phyloP scores from a whole-genome alignment of 257 asterid genomes.

The Mentha longifolia region DNA sequence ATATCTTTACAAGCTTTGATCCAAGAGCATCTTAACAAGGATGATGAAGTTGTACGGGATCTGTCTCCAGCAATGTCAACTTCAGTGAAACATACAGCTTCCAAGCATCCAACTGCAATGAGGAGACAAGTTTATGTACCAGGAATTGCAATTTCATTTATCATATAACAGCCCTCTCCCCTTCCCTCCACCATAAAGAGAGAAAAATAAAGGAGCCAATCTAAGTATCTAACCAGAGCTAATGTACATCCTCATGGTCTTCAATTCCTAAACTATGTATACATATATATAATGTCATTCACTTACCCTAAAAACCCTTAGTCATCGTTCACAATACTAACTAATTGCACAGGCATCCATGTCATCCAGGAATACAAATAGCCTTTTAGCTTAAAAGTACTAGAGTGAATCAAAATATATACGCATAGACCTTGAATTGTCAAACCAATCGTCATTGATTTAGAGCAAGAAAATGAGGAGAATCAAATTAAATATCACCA shows the following conservation, averaged over 20 bases:
- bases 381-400: neutral
- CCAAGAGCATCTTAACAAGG: conserved; percentile 63
- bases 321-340: conserved; percentile 1
- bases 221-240: neutral
- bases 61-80: conserved; percentile 75
- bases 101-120: conserved; percentile 59
- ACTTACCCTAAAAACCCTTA: neutral
- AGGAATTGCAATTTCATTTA: neutral
- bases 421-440: neutral
- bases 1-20: conserved; percentile 58
- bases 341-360: neutral
- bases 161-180: conserved; percentile 2
- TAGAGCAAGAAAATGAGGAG: neutral
- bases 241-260: conserved; percentile 15
- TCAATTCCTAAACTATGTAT: neutral
- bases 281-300: neutral
- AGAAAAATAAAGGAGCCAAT: neutral
- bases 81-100: conserved; percentile 73
- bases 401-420: neutral
- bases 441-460: neutral
- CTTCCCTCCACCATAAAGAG: neutral
- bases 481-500: neutral
- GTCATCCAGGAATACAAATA: neutral
- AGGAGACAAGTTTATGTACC: conserved; percentile 19
- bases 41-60: conserved; percentile 64